phyloP scores from a whole-genome alignment of 2,329 filamentous ascomycete genomes.

The Colletotrichum acutatum region DNA sequence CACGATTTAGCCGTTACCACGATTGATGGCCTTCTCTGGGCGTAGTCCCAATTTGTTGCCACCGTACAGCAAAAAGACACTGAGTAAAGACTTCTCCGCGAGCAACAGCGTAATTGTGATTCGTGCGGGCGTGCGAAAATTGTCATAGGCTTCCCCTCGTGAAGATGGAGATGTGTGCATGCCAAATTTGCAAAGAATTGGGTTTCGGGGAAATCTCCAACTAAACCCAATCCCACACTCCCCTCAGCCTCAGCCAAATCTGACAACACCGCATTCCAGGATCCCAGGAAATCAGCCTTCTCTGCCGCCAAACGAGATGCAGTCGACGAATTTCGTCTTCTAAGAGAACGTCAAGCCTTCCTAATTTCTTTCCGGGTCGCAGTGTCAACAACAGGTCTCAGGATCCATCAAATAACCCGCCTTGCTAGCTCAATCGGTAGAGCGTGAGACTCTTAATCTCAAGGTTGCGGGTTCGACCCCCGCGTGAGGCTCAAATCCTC shows the following conservation, averaged over 20 bases:
- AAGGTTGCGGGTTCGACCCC: constrained; percentile 40
- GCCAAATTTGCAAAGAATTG: too few relatives aligned
- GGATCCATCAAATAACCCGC: not conserved
- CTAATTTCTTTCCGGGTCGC: accelerated
- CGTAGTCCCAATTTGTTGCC: too few relatives aligned
- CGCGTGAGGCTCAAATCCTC: constrained; percentile 40
- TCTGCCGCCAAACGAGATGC: too few relatives aligned
- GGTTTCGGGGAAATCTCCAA: too few relatives aligned
- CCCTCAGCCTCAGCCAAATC: too few relatives aligned
- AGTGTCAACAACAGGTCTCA: not conserved
- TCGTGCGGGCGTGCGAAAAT: not conserved
- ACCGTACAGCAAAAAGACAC: not conserved
- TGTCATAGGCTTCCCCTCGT: not conserved
- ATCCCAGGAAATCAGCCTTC: too few relatives aligned
- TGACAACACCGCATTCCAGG: too few relatives aligned
- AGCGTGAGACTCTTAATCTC: constrained; percentile 75
- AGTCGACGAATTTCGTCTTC: too few relatives aligned
- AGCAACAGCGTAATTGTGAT: not conserved
- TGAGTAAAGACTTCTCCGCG: not conserved
- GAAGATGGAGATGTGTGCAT: too few relatives aligned
- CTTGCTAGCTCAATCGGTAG: constrained; percentile 64
- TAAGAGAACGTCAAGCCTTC: accelerated
- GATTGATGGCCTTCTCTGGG: too few relatives aligned
- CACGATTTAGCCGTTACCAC: constrained; percentile 1
- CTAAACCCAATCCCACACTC: too few relatives aligned